Conservation (phyloP, 768 basidiomycete species). For the Amanita jacksonii region DNA sequence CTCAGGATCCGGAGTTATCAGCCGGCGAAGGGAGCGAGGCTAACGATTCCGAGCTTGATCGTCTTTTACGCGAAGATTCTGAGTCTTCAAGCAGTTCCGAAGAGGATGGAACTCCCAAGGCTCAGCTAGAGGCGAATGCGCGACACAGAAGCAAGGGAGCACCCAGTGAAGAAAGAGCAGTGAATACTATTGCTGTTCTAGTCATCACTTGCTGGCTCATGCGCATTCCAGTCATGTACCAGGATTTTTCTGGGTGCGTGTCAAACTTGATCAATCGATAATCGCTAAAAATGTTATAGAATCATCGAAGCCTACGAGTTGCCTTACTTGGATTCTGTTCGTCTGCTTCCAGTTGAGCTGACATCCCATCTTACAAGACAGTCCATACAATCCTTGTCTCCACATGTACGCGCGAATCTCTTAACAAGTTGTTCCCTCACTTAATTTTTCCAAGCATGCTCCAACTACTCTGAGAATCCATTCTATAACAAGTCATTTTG, state of each 20-base stretch:
- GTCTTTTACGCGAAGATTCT: slow-evolving; percentile 34
- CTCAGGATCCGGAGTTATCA: neutral
- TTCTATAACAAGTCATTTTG: slow-evolving; percentile 49
- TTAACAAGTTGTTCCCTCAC: neutral
- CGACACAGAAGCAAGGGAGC: slow-evolving; percentile 14
- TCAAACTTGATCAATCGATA: neutral
- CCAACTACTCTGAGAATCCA: slow-evolving; percentile 55
- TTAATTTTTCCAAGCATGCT: slow-evolving; percentile 40
- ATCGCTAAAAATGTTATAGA: slow-evolving; percentile 28
- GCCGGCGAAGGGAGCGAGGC: neutral
- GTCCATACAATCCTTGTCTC: slow-evolving; percentile 55
- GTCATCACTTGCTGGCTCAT: slow-evolving; percentile 73
- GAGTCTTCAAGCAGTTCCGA: slow-evolving; percentile 30
- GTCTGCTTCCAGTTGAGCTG: slow-evolving; percentile 52
- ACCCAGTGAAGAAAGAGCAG: slow-evolving; percentile 27
- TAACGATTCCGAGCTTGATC: slow-evolving; percentile 26
- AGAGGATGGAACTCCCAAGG: slow-evolving; percentile 16
- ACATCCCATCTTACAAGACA: slow-evolving; percentile 65
- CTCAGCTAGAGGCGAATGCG: slow-evolving; percentile 9
- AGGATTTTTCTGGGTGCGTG: slow-evolving; percentile 64
- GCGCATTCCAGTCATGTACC: slow-evolving; percentile 65
- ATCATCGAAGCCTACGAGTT: slow-evolving; percentile 66
- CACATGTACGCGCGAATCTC: slow-evolving; percentile 40
- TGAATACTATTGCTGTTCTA: slow-evolving; percentile 55
- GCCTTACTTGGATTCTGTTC: slow-evolving; percentile 70